Evolutionary conservation across 1,284 basidiomycete genomes (phyloP), one percentile per base, ranked within the genome.

Genomic region (Tausonia pullulans): DNA sequence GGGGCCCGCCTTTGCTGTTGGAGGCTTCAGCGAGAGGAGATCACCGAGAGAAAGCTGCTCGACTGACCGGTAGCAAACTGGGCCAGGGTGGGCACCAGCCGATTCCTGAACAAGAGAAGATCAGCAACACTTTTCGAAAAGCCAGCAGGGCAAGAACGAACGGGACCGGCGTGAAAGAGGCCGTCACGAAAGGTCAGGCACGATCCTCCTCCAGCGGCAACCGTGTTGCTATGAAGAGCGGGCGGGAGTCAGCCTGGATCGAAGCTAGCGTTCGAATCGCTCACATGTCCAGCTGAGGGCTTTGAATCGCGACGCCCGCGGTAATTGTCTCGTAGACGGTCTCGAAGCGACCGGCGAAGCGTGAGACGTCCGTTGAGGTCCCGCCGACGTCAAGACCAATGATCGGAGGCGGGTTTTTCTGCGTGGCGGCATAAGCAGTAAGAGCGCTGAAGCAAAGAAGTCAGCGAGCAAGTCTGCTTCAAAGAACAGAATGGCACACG

Each of bases 311-410:
- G 10, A 95, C 86, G 0, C 91, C 90, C 0, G 92, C 92, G 0
- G 92, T 91, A 0, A 88, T 90, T 0, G 92, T 91, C 75, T 97
- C 92, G 73, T 90, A 91, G 0, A 92, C 87, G 40, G 87, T 81
- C 74, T 95, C 90, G 72, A 90, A 94, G 41, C 84, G 79, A 0
- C 91, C 91, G 40, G 85, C 87, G 72, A 85, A 95, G 9, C 92
- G 82, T 4, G 89, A 91, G 0, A 96, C 91, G 71, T 96, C 65
- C 0, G 58, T 60, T 0, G 85, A 87, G 0, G 92, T 96, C 0
- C 92, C 92, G 4, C 91, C 91, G 67, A 85, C 86, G 70, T 90
- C 88, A 62, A 88, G 74, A 3, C 85, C 87, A 59, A 45, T n/a
- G 40, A 63, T 40, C 9, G 45, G 62, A 27, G 52, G 57, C 4